phyloP scores from a whole-genome alignment of 257 asterid genomes.

The Paulownia fortunei region DNA sequence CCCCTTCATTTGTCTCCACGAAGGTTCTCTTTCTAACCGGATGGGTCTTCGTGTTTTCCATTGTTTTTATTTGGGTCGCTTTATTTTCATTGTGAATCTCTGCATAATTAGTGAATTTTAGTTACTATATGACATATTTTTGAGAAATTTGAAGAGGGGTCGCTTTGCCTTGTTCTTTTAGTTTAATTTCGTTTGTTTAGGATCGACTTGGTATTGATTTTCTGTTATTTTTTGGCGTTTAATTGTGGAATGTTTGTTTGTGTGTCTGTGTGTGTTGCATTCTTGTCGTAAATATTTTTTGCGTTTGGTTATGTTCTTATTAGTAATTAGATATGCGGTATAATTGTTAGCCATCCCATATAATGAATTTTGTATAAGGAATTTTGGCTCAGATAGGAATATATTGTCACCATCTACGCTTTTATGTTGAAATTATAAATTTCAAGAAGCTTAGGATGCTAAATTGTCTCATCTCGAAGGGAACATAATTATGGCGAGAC shows the following conservation, averaged over 20 bases:
- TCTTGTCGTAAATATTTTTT: neutral
- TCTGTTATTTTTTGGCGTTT: neutral
- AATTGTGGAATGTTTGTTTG: neutral
- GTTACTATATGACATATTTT: neutral
- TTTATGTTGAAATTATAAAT: neutral
- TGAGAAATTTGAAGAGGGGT: neutral
- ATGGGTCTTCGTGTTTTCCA: neutral
- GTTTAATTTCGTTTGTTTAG: neutral
- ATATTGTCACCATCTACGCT: neutral
- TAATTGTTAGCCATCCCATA: neutral
- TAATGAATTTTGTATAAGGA: neutral
- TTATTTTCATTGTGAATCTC: neutral
- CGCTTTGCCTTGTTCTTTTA: neutral
- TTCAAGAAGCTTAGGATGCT: neutral
- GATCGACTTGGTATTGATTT: neutral
- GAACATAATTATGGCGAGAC: neutral
- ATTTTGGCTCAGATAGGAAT: neutral
- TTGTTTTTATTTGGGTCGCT: neutral
- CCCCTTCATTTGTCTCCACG: neutral
- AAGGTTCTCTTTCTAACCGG: slow-evolving; percentile 20
- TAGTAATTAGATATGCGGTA: neutral
- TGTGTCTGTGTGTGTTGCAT: neutral
- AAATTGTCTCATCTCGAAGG: neutral
- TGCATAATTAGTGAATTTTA: neutral
- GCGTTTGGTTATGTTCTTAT: neutral